These are phyloP conservation scores for Coelastrella sp. DNA, from an alignment of 139 green algal genomes.

Conservation along the genomic window DNA sequence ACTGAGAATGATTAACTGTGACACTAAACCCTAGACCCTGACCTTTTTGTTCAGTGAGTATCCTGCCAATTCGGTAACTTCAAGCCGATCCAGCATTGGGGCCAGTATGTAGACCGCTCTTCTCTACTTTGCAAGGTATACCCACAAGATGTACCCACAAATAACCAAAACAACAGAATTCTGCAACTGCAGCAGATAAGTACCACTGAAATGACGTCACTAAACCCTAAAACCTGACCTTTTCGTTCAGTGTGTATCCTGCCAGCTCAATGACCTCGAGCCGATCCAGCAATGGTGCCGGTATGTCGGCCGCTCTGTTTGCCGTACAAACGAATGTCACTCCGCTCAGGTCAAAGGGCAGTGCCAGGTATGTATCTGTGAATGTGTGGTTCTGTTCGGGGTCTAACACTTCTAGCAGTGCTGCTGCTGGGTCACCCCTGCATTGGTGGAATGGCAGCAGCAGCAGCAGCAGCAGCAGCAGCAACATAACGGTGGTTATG, in stretches of 20 bases:
- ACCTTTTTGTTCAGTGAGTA: conserved; percentile 94
- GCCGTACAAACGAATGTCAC: conserved; percentile 96
- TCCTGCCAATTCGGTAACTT: conserved; percentile 79
- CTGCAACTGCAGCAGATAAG: background rate
- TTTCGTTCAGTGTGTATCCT: conserved; percentile 95
- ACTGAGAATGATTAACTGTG: background rate
- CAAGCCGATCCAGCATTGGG: conserved; percentile 93
- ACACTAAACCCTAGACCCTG: background rate
- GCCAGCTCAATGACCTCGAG: conserved; percentile 87
- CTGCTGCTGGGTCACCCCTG: conserved; percentile 62
- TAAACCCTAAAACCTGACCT: conserved; percentile 53
- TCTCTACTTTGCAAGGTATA: background rate
- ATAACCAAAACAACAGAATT: no score
- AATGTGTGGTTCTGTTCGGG: conserved; percentile 96
- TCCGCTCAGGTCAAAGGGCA: conserved; percentile 93
- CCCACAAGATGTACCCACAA: background rate
- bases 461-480: background rate
- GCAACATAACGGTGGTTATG: background rate
- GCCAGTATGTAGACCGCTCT: no score
- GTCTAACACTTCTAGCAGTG: conserved; percentile 95
- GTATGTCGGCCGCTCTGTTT: conserved; percentile 88
- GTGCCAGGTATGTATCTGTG: conserved; percentile 95
- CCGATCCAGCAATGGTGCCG: conserved; percentile 90
- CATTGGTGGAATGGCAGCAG: background rate
- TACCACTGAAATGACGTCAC: background rate